These are phyloP conservation scores for Ceratobasidium sp. DNA, from an alignment of 1,284 basidiomycete species.

Conservation along the genomic window DNA sequence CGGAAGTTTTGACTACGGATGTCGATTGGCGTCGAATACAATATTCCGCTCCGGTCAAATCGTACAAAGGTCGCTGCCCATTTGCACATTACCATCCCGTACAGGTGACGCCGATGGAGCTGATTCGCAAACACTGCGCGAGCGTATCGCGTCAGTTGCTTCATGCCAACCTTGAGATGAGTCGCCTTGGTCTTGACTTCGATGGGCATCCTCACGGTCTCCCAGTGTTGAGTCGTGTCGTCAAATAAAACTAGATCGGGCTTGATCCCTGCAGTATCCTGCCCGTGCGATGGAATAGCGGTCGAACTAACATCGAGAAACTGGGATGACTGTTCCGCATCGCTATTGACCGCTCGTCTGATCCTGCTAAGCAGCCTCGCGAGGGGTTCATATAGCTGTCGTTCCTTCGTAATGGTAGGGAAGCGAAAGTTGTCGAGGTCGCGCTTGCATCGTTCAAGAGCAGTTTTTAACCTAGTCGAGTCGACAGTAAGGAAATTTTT, in stretches of 20 bases:
- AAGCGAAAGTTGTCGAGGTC: too few species aligned
- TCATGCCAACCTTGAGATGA: conserved; percentile 12
- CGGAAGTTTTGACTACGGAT: neutral
- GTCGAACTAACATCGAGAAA: neutral
- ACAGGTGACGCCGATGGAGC: conserved; percentile 35
- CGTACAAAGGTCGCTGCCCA: conserved; percentile 24
- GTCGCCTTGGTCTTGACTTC: neutral
- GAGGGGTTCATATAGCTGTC: too few species aligned
- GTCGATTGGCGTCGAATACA: conserved; percentile 27
- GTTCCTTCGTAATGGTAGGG: too few species aligned
- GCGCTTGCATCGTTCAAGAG: too few species aligned
- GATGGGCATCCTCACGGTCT: conserved; percentile 20
- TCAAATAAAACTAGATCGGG: conserved; percentile 30
- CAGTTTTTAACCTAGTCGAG: too few species aligned
- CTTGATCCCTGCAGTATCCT: neutral
- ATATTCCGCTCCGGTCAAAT: conserved; percentile 21
- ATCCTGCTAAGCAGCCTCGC: too few species aligned
- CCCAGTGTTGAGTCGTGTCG: conserved; percentile 17
- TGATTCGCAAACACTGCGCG: conserved; percentile 29
- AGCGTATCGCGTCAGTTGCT: conserved; percentile 24
- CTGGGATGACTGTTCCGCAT: too few species aligned
- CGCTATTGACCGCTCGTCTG: too few species aligned
- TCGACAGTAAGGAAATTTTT: too few species aligned
- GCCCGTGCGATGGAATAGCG: neutral
- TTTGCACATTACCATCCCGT: conserved; percentile 15